Base-by-base conservation (phyloP, 139 green algal species). In the Tetradesmus lagerheimii region DNA sequence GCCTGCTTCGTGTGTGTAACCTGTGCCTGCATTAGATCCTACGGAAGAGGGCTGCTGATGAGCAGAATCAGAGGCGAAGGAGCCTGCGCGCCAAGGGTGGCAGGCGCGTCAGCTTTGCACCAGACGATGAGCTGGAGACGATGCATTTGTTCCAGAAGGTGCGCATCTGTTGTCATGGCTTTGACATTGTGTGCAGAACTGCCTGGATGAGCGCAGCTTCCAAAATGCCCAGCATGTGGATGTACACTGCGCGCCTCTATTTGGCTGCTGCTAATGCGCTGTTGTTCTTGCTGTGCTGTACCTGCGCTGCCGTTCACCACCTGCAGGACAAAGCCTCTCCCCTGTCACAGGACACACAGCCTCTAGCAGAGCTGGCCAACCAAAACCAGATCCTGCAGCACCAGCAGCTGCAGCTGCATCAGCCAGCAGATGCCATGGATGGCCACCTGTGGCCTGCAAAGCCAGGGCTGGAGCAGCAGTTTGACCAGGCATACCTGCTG, bases 71-170 rank as follows among this genome's bases (percentile, higher is more conserved):
- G 39, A 8, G n/a, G 35, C 57, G 66, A 43, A 66, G 27, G 20
- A 93, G 92, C 57, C 78, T 90, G 38, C 88, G 88, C 9, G 94
- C 92, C 47, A 85, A 93, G 25, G 83, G 86, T 11, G 90, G 90
- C 23, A 89, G 95, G 37, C 81, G 94, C 0, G 95, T 97, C 50
- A 96, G 94, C 91, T 97, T 97, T 91, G 95, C 95, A 29, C 95
- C 95, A 12, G 95, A 96, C 71, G 92, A 95, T 14, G 93, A 96
- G 87, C 94, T 97, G 37, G 88, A 95, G 53, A 96, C 93, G 1
- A 95, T 94, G 92, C 94, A 96, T 84, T 85, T 96, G 47, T 97
- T 94, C 71, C 80, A 71, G 6, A 93, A 93, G 92, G 94, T 94
- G 53, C 1, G 85, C 3, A 14, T 41, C 5, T 31, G 45, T 45